Percentiles rank a stretch among this genome's conserved stretches.
phyloP scores from a whole-genome alignment of 176 grass and related monocot genomes.

The Ampelocalamus luodianensis region DNA sequence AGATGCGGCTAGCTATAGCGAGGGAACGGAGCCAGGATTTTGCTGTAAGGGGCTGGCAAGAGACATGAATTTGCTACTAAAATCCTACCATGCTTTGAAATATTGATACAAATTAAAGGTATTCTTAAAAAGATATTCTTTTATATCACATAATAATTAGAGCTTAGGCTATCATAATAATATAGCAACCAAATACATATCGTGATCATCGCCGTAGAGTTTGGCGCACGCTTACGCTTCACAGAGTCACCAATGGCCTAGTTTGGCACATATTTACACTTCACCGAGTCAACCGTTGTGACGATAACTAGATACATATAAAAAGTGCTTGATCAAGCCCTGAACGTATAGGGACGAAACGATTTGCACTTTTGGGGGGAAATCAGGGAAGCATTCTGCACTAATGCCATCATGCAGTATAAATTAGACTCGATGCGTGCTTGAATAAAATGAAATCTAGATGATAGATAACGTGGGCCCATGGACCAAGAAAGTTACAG shows the following conservation, averaged over 20 bases:
- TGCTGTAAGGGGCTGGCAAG: neutral
- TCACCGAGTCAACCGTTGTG: neutral
- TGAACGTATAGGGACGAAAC: neutral
- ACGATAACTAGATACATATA: neutral
- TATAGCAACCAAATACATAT: neutral
- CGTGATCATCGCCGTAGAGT: neutral
- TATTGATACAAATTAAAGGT: neutral
- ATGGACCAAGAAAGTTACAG: constrained; percentile 30
- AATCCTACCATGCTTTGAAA: neutral
- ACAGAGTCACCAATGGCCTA: neutral
- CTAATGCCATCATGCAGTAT: neutral
- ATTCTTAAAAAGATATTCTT: neutral
- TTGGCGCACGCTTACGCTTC: neutral
- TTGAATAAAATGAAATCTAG: neutral
- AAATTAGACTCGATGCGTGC: neutral
- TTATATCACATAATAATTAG: neutral
- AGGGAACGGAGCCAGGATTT: too few relatives aligned
- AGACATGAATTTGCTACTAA: neutral
- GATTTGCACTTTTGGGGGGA: neutral
- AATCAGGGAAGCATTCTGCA: neutral
- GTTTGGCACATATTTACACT: neutral
- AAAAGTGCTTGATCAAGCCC: neutral
- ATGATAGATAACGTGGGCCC: neutral
- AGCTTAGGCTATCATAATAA: neutral
- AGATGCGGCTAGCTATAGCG: neutral